These are phyloP conservation scores for Lipomyces anomalus DNA, from an alignment of 805 yeast genomes.

Conservation along the genomic window DNA sequence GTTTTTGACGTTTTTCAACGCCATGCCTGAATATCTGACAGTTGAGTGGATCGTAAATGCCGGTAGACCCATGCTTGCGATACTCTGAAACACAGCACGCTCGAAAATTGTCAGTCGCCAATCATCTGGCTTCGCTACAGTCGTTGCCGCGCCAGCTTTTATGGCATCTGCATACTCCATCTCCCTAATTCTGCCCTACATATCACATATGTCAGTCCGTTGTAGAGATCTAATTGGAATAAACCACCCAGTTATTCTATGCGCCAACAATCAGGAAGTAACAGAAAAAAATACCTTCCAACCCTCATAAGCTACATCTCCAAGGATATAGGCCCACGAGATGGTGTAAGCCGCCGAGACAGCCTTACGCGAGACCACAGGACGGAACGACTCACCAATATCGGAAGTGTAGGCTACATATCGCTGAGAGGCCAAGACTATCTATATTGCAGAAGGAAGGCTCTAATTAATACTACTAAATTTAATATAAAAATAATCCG, in stretches of 20 bases:
- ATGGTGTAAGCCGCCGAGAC: constrained; percentile 64
- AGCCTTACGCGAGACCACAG: constrained; percentile 65
- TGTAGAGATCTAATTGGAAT: too few species aligned
- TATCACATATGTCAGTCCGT: too few species aligned
- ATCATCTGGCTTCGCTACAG: constrained; percentile 38
- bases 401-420: constrained; percentile 85
- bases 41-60: constrained; percentile 75
- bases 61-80: constrained; percentile 83
- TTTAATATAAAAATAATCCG: too few species aligned
- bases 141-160: constrained; percentile 60
- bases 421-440: constrained; percentile 65
- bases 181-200: too few species aligned
- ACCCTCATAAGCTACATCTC: constrained; percentile 67
- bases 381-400: constrained; percentile 80
- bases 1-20: constrained; percentile 52
- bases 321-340: constrained; percentile 69
- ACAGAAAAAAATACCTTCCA: constrained; percentile 55
- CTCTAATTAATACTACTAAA: too few species aligned
- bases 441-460: constrained; percentile 34
- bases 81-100: constrained; percentile 72
- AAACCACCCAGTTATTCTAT: background rate
- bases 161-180: constrained; percentile 35
- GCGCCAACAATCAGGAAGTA: background rate
- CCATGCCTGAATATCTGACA: constrained; percentile 60
- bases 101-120: constrained; percentile 62